Conservation (phyloP, 2,329 filamentous ascomycete genomes). For the Aureobasidium sp. region DNA sequence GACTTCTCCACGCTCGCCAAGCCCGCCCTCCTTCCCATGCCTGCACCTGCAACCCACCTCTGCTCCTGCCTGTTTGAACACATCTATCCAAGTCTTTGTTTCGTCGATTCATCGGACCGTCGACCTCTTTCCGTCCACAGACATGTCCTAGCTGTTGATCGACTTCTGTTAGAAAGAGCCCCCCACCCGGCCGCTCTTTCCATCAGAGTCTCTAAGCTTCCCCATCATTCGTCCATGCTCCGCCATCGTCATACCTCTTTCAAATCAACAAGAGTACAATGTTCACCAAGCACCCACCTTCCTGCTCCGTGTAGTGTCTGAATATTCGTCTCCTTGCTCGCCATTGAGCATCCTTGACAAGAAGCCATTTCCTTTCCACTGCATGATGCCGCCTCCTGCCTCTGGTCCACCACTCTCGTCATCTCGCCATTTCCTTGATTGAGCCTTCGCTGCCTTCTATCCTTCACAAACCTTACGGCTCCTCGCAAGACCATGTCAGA, state of each 20-base stretch:
- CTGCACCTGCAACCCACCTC: background rate
- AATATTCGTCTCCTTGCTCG: background rate
- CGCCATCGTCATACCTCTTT: background rate
- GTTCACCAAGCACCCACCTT: background rate
- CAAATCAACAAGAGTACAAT: background rate
- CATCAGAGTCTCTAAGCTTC: slow-evolving; percentile 1
- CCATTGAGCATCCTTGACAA: background rate
- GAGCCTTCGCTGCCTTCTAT: background rate
- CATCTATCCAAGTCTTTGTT: background rate
- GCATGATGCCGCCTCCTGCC: slow-evolving; percentile 7
- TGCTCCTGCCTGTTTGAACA: background rate
- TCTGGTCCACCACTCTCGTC: background rate
- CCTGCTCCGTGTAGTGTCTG: background rate
- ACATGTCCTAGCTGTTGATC: background rate
- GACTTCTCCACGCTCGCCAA: slow-evolving; percentile 1
- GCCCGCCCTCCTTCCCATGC: background rate
- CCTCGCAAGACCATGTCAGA: background rate
- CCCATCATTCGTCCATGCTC: slow-evolving; percentile 6
- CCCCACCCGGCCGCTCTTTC: background rate
- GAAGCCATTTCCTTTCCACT: background rate
- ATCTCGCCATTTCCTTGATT: background rate
- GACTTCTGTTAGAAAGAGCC: background rate
- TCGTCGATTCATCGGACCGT: too few relatives aligned
- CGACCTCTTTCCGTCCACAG: background rate
- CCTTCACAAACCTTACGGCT: background rate